Base-by-base conservation (phyloP, 352 stramenopile genomes). In the Thalassiosira ordinaria region DNA sequence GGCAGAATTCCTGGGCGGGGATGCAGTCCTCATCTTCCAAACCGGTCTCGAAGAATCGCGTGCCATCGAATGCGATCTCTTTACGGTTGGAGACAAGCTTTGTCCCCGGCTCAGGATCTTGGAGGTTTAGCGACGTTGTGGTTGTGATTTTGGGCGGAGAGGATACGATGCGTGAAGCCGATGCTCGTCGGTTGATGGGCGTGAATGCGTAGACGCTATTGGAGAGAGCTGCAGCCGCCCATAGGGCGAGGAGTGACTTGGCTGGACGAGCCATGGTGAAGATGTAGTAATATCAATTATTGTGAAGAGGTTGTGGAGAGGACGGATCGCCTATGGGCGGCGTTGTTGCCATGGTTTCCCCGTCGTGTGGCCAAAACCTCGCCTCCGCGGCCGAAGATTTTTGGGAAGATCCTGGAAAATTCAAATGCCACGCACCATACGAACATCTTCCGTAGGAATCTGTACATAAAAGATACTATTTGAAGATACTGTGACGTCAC, bases 41-140 rank as follows among this genome's bases (percentile, higher is more conserved):
- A 22, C 60, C 62, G n/a, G 82, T 89, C 67, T 90, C 86, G 52
- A 82, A 91, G 66, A 91, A 91, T 31, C 86, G 79, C n/a, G 60
- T 67, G 24, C 86, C 79, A 67, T 91, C 86, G 59, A 75, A 91
- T 24, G 69, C 75, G 35, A 91, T 74, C 64, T 91, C 78, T 64
- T 91, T 91, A n/a, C 55, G 37, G 39, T 67, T 67, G 53, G 67
- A 76, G 1, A 67, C 44, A 13, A 76, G 35, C 49, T 76, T 76
- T 24, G 67, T 76, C 37, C 67, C 67, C 0, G 67, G 39, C 8
- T 49, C 20, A 14, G 67, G 67, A 33, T 66, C 67, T n/a, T n/a
- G n/a, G 2, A 76, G 9, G 27, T 76, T 57, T 1, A 76, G 67
- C n/a, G n/a, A n/a, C 27, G 6, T 39, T 33, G 60, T 68, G 14